Conservation (phyloP, 2,329 filamentous ascomycete genomes). For the Fusarium clavum region DNA sequence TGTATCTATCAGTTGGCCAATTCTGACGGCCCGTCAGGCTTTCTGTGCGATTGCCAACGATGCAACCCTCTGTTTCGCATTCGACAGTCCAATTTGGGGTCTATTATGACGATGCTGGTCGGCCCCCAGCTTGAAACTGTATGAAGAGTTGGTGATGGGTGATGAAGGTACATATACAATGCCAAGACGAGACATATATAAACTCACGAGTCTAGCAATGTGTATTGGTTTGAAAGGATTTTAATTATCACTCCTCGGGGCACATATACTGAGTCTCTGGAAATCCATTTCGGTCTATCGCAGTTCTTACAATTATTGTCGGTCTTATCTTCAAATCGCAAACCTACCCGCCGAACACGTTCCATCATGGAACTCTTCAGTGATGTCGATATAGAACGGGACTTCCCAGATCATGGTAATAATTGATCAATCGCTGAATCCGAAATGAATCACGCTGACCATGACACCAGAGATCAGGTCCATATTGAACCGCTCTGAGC, state of each 20-base stretch:
- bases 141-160: neutral
- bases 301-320: neutral
- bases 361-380: slow-evolving; percentile 19
- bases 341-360: too few relatives aligned
- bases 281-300: neutral
- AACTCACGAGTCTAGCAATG: neutral
- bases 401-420: slow-evolving; percentile 11
- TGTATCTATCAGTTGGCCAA: slow-evolving; percentile 4
- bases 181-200: neutral
- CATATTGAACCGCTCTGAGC: too few relatives aligned
- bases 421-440: too few relatives aligned
- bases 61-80: neutral
- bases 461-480: too few relatives aligned
- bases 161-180: neutral
- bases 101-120: neutral
- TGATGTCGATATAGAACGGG: slow-evolving; percentile 8
- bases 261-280: neutral
- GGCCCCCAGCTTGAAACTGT: slow-evolving; percentile 3
- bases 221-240: too few relatives aligned
- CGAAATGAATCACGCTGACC: too few relatives aligned
- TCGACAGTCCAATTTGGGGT: neutral
- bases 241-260: too few relatives aligned
- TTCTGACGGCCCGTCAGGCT: slow-evolving; percentile 20
- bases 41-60: slow-evolving; percentile 12
- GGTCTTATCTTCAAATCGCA: neutral